A percentile compares a stretch with the other conserved stretches of the same genome.
Evolutionary conservation across 2,329 filamentous ascomycete species (phyloP).

Genomic region (Alternaria hordeiaustralica): DNA sequence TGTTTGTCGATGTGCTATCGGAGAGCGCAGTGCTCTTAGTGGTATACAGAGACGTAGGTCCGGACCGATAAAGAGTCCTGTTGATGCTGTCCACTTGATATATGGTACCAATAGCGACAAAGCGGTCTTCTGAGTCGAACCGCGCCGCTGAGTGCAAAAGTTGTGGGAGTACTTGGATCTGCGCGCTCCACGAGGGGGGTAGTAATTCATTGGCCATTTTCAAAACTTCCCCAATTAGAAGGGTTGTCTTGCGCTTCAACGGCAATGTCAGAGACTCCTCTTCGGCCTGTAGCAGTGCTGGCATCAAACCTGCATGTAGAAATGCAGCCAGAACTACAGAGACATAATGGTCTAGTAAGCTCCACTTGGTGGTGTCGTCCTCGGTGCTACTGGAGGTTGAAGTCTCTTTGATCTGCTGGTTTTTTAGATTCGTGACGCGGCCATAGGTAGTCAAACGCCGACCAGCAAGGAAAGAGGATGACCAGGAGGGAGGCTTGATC

Average conservation of each 20-base stretch:
- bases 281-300: slow-evolving; percentile 64
- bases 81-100: slow-evolving; percentile 99
- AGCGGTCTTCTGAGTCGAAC: slow-evolving; percentile 74
- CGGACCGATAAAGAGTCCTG: slow-evolving; percentile 84
- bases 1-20: slow-evolving; percentile 35
- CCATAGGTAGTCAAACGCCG: slow-evolving; percentile 93
- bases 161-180: slow-evolving; percentile 86
- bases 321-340: slow-evolving; percentile 85
- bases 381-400: slow-evolving; percentile 70
- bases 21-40: slow-evolving; percentile 31
- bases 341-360: slow-evolving; percentile 92
- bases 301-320: slow-evolving; percentile 75
- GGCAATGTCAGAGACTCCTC: slow-evolving; percentile 71
- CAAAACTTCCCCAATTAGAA: slow-evolving; percentile 88
- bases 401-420: slow-evolving; percentile 60
- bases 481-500: slow-evolving; percentile 94
- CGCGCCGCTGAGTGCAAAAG: slow-evolving; percentile 78
- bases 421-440: slow-evolving; percentile 84
- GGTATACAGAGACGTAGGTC: slow-evolving; percentile 51
- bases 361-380: slow-evolving; percentile 69
- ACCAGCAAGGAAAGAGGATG: slow-evolving; percentile 91
- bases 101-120: slow-evolving; percentile 85
- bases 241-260: slow-evolving; percentile 84
- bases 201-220: slow-evolving; percentile 87
- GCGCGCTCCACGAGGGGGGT: slow-evolving; percentile 79